A percentile compares a stretch with the other conserved stretches of the same genome.
phyloP scores from a whole-genome alignment of 306 rosid genomes.

The Coriaria nepalensis region DNA sequence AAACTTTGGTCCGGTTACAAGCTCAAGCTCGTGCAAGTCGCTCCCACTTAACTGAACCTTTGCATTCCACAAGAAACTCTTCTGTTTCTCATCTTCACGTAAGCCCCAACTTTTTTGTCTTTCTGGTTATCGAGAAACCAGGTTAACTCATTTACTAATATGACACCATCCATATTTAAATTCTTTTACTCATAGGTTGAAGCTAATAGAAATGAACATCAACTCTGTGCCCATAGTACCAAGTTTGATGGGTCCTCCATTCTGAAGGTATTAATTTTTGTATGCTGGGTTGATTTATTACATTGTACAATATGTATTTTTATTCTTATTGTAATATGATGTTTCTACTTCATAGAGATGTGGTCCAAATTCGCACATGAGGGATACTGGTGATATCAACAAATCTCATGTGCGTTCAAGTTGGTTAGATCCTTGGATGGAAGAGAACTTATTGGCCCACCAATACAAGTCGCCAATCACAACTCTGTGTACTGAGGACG shows the following conservation, averaged over 20 bases:
- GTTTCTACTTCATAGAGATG: too few relatives aligned
- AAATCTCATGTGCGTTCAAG: too few relatives aligned
- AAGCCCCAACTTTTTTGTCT: slow-evolving; percentile 11
- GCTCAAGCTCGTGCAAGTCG: slow-evolving; percentile 67
- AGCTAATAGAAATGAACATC: slow-evolving; percentile 24
- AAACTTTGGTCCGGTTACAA: slow-evolving; percentile 76
- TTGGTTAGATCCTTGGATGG: too few relatives aligned
- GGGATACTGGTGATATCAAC: too few relatives aligned
- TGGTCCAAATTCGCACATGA: too few relatives aligned
- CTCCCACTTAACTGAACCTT: slow-evolving; percentile 30
- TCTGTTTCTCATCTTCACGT: slow-evolving; percentile 42
- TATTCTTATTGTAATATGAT: too few relatives aligned
- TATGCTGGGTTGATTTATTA: too few relatives aligned
- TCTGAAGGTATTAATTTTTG: slow-evolving; percentile 45
- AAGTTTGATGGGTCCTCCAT: slow-evolving; percentile 56
- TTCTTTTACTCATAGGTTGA: slow-evolving; percentile 35
- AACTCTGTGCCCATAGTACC: slow-evolving; percentile 28
- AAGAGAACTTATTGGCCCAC: too few relatives aligned
- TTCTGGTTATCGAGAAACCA: not conserved
- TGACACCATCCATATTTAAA: not conserved
- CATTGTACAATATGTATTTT: too few relatives aligned
- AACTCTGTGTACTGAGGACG: too few relatives aligned
- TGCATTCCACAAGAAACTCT: slow-evolving; percentile 39
- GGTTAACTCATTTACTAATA: not conserved
- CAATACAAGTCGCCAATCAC: too few relatives aligned